A percentile compares a stretch with the other conserved stretches of the same genome.
phyloP scores from a whole-genome alignment of 352 stramenopile genomes.

The Globisporangium echinulatum region DNA sequence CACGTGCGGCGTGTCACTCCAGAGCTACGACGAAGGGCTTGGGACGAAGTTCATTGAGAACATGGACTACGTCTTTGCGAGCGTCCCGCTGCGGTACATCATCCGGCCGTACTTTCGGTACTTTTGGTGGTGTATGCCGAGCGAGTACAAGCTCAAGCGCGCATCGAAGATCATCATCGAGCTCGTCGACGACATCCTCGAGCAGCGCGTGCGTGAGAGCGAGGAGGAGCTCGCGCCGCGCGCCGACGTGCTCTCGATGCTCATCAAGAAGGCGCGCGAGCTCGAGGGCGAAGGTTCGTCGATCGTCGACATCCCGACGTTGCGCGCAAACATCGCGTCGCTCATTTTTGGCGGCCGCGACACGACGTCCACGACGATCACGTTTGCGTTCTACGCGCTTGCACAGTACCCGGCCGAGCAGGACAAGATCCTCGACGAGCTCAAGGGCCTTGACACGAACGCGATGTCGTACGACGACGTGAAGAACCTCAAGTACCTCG shows the following conservation, averaged over 20 bases:
- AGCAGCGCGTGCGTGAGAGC: constrained; percentile 26
- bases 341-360: background rate
- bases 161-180: constrained; percentile 16
- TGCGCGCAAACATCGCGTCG: background rate
- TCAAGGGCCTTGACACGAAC: constrained; percentile 50
- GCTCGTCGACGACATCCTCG: constrained; percentile 42
- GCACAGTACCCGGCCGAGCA: constrained; percentile 45
- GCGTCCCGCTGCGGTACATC: constrained; percentile 36
- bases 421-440: constrained; percentile 40
- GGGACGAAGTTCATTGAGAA: constrained; percentile 21
- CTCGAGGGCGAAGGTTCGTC: constrained; percentile 9
- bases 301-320: background rate
- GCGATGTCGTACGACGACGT: constrained; percentile 45
- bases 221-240: constrained; percentile 19
- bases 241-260: constrained; percentile 42
- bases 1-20: constrained; percentile 33
- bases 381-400: constrained; percentile 56
- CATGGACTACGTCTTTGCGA: constrained; percentile 48
- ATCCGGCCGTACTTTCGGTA: constrained; percentile 54
- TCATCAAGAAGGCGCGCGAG: constrained; percentile 42
- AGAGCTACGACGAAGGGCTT: constrained; percentile 22
- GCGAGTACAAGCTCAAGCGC: constrained; percentile 32
- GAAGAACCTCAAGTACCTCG: constrained; percentile 2
- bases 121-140: constrained; percentile 50
- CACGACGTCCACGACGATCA: constrained; percentile 2